Evolutionary conservation across 2,329 filamentous ascomycete genomes (phyloP), one percentile per base, ranked within the genome.

Genomic region (Monascus ruber): DNA sequence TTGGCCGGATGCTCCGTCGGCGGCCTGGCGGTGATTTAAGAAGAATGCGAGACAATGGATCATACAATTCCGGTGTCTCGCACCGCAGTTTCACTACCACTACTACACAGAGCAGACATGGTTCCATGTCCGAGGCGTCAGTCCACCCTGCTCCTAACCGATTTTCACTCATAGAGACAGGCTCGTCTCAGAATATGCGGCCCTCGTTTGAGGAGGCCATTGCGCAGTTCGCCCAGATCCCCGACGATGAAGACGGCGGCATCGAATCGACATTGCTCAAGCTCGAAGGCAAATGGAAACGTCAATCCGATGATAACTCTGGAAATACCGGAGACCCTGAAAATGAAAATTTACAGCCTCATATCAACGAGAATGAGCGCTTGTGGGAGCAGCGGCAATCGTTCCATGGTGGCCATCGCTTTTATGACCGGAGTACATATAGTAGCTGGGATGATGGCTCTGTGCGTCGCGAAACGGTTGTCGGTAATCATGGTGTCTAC

Each of bases 261-360:
- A 80, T 96, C 25, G 91, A 96, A 55, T 87, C 88, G n/a, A 85
- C 91, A 0, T 62, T 98, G 37, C 65, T 88, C 50, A 98, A 96
- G 54, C 72, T 98, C 0, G 91, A 98, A 65, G 91, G 91, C 6
- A 89, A 78, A 49, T 91, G 81, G 55, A 79, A 72, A 49, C 76
- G 59, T 5, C 55, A 52, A 49, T 49, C 54, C 32, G 40, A 45
- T 28, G 31, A 40, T 25, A 31, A 42, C 25, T 42, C 45, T 35
- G 43, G 36, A 2, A 33, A 45, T 27, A 39, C 31, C 10, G 35
- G 33, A 26, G 43, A 37, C 33, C 35, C 40, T 17, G 25, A 38
- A 9, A 34, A 27, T 25, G 37, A 24, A 17, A 3, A 29, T 6
- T 6, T 6, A 6, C 6, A 10, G 6, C 3, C 28, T 6, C 10